Base-by-base conservation (phyloP, 176 grass and related monocot species). In the Lolium perenne region DNA sequence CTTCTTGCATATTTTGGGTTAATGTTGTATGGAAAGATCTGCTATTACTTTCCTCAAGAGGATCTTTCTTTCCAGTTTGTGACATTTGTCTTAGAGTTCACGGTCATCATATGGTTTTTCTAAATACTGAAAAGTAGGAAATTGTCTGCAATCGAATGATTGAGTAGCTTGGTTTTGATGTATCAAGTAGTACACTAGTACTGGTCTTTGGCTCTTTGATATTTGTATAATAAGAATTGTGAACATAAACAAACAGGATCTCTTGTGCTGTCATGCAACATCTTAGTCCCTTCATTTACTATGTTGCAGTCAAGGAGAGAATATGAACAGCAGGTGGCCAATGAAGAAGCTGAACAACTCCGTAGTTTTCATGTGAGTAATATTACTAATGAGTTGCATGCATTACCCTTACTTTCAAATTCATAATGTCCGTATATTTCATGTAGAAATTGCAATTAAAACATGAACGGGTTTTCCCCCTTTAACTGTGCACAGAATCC, bases 261-360 rank as follows among this genome's bases (percentile, higher is more conserved):
- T 55, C 72, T 2, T 51, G 14, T 29, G 72, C 22, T 3, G 5
- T 72, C 77, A 17, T 74, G 64, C 87, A 81, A 38, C 43, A 73
- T 66, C 63, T 82, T 47, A 86, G 10, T 76, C 49, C 46, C 49
- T 61, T 89, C 43, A 79, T 63, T 79, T 92, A 77, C 20, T 59
- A 74, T 47, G 70, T 14, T 72, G 29, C 92, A 99, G 97, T 94
- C 97, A 78, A 94, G 79, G 90, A 90, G 74, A 82, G 88, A 96
- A 76, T 94, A 99, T 73, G 97, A 99, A 45, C 90, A 90, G 25
- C 94, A 99, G 80, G 79, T 99, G 59, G 92, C 92, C 25, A 64
- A 70, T 90, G 90, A 96, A 91, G 97, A 99, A 71, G 88, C 88
- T 16, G 87, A 96, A 77, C 78, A 99, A 79, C 94, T 99, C 71